Evolutionary conservation across 192 early-diverging fungal species (phyloP).

Genomic region (Linderina pennispora): DNA sequence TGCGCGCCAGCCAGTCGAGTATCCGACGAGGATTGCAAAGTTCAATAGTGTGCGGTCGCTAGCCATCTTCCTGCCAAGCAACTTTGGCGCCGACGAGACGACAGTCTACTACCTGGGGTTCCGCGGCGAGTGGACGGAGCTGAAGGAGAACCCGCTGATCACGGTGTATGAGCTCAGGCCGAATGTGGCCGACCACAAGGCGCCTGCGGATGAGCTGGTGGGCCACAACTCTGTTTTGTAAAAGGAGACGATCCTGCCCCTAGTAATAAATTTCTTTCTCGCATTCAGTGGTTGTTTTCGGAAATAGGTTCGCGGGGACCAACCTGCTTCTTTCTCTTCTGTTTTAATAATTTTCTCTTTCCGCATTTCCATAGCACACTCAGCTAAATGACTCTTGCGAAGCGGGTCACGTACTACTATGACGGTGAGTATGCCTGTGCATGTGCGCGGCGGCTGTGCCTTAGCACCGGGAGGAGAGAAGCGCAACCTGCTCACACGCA

Average conservation of each 20-base stretch:
- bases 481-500: no score
- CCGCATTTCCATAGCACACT: no score
- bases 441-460: no score
- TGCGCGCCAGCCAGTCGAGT: slow-evolving; percentile 54
- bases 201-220: slow-evolving; percentile 41
- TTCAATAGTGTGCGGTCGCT: slow-evolving; percentile 74
- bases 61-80: slow-evolving; percentile 73
- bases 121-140: slow-evolving; percentile 84
- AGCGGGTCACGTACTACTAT: slow-evolving; percentile 47
- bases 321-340: no score
- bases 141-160: slow-evolving; percentile 62
- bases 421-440: no score
- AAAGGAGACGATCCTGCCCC: no score
- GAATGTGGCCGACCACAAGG: slow-evolving; percentile 68
- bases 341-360: no score
- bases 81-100: slow-evolving; percentile 74
- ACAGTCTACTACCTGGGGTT: slow-evolving; percentile 76
- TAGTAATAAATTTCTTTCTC: no score
- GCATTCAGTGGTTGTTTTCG: no score
- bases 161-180: slow-evolving; percentile 69
- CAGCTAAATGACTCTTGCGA: slow-evolving; percentile 22
- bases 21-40: slow-evolving; percentile 61
- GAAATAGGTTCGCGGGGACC: no score
- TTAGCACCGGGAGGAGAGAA: no score
- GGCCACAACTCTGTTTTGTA: slow-evolving; percentile 35